These are phyloP conservation scores for Coccomyxa subellipsoidea DNA, from an alignment of 163 green algal genomes.

Conservation along the genomic window DNA sequence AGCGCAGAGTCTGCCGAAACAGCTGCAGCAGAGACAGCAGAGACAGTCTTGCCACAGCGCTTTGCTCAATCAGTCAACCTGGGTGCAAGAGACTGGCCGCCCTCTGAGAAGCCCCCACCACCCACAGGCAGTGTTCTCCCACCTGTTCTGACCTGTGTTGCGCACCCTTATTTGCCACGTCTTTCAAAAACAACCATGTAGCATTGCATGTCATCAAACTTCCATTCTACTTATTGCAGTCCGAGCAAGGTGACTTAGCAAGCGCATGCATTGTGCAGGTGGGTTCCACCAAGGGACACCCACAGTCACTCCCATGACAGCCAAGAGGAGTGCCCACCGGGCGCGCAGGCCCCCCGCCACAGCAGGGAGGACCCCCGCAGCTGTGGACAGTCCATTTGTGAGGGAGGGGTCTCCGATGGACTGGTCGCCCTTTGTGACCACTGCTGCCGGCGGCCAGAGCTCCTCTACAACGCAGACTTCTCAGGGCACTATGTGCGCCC, in stretches of 20 bases:
- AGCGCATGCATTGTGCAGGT: not conserved
- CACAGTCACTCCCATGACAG: not conserved
- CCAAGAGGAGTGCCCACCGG: not conserved
- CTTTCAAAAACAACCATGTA: no score
- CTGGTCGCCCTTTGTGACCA: not conserved
- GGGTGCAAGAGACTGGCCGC: not conserved
- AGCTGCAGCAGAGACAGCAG: not conserved
- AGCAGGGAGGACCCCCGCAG: not conserved
- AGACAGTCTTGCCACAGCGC: not conserved
- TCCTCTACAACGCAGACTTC: not conserved
- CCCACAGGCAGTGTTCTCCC: not conserved
- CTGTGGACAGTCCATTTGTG: not conserved
- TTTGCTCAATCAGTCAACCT: not conserved
- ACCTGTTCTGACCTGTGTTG: not conserved
- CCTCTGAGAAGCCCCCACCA: not conserved
- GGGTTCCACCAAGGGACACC: not conserved
- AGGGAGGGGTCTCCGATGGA: not conserved
- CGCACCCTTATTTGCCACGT: not conserved
- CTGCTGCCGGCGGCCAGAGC: not conserved
- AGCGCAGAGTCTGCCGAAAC: not conserved
- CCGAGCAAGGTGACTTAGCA: no score
- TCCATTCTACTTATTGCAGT: no score
- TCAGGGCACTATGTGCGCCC: not conserved
- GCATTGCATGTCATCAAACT: no score
- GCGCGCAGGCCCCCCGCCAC: not conserved